Evolutionary conservation across 345 rosid species (phyloP).

Genomic region (Carallia brachiata): DNA sequence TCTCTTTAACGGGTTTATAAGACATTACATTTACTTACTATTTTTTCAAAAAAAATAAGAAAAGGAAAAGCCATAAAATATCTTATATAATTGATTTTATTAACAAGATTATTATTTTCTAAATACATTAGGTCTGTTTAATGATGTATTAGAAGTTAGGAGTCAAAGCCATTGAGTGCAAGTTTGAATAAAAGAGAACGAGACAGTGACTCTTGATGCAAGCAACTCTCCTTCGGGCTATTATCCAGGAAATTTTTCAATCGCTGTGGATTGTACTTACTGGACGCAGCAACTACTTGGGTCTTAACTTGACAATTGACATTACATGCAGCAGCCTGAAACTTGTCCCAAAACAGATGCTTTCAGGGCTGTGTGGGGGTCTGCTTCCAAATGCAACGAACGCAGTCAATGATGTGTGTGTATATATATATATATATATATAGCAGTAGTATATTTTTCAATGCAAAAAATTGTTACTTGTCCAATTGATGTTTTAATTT

Average conservation of each 20-base stretch:
- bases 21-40: no score
- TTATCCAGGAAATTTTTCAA: conserved; percentile 11
- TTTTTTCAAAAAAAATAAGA: no score
- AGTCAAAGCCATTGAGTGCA: conserved; percentile 28
- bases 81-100: no score
- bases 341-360: conserved; percentile 14
- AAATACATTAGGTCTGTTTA: conserved; percentile 31
- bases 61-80: no score
- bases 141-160: conserved; percentile 21
- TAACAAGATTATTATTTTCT: conserved; percentile 24
- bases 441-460: no score
- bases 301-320: conserved; percentile 8
- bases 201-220: neutral
- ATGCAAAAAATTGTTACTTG: no score
- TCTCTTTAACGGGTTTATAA: no score
- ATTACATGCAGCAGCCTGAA: conserved; percentile 12
- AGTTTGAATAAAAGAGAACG: conserved; percentile 10
- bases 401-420: neutral
- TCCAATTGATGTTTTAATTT: no score
- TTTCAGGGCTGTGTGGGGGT: neutral
- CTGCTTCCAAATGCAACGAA: neutral
- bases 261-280: conserved; percentile 6
- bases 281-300: conserved; percentile 8
- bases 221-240: conserved; percentile 1
- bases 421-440: no score